A percentile compares a stretch with the other conserved stretches of the same genome.
phyloP scores from a whole-genome alignment of 768 basidiomycete genomes.

The Tricholoma sp. region DNA sequence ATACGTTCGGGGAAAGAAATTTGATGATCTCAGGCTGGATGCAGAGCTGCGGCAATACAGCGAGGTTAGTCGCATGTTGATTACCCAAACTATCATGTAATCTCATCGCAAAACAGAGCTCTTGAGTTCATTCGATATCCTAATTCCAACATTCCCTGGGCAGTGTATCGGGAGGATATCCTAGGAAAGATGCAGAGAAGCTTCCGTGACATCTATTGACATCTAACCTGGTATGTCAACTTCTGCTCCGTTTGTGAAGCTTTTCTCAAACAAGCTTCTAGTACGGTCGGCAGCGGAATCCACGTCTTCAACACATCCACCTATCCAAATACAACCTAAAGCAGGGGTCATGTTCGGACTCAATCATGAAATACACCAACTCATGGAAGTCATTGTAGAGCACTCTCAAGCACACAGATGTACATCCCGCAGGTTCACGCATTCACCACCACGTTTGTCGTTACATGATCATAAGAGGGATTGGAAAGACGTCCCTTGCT shows the following conservation, averaged over 20 bases:
- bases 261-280: neutral
- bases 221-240: neutral
- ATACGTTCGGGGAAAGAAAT: conserved; percentile 2
- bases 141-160: conserved; percentile 9
- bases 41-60: conserved; percentile 16
- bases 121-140: conserved; percentile 15
- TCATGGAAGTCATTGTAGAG: conserved; percentile 14
- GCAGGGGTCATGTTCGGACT: conserved; percentile 21
- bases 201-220: neutral
- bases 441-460: conserved; percentile 11
- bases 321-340: conserved; percentile 10
- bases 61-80: conserved; percentile 8
- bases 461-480: conserved; percentile 29
- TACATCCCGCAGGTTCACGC: neutral
- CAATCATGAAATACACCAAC: conserved; percentile 15
- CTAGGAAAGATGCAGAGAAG: no score
- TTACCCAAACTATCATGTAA: neutral
- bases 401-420: neutral
- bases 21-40: conserved; percentile 15
- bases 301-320: neutral
- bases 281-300: neutral
- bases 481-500: conserved; percentile 29
- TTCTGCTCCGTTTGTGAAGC: neutral
- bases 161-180: no score
- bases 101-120: conserved; percentile 10